Evolutionary conservation across 495 filamentous ascomycete species (phyloP).

Genomic region (Amphirosellinia nigrospora): DNA sequence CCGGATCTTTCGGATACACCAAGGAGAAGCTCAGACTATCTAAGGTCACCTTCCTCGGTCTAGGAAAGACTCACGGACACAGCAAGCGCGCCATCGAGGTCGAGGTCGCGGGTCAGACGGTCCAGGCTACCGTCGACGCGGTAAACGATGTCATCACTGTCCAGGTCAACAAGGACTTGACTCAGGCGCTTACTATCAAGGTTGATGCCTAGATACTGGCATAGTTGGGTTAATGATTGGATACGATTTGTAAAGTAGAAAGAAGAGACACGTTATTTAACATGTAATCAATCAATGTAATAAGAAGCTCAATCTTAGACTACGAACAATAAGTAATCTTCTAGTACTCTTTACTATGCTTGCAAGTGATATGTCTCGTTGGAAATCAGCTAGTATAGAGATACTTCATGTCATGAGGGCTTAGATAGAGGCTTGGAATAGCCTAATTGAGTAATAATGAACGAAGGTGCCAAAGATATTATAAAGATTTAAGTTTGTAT

Average conservation of each 20-base stretch:
- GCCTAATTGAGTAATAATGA: no score
- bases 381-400: no score
- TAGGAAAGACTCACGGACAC: constrained; percentile 17
- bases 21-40: constrained; percentile 56
- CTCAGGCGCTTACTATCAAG: not conserved
- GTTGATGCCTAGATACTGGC: not conserved
- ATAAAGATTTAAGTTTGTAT: no score
- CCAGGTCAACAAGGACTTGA: constrained; percentile 6
- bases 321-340: not conserved
- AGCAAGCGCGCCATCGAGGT: constrained; percentile 2
- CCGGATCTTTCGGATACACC: constrained; percentile 61
- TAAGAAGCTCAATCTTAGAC: not conserved
- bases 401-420: no score
- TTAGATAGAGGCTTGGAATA: no score
- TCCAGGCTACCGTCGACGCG: not conserved
- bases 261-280: not conserved
- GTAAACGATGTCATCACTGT: constrained; percentile 3
- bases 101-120: constrained; percentile 9
- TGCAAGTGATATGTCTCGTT: no score
- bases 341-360: not conserved
- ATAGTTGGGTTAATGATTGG: not conserved
- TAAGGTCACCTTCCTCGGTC: constrained; percentile 62
- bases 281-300: constrained; percentile 8
- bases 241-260: not conserved
- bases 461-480: no score